Conservation (phyloP, 768 basidiomycete species). For the Russula griseocarnosa region DNA sequence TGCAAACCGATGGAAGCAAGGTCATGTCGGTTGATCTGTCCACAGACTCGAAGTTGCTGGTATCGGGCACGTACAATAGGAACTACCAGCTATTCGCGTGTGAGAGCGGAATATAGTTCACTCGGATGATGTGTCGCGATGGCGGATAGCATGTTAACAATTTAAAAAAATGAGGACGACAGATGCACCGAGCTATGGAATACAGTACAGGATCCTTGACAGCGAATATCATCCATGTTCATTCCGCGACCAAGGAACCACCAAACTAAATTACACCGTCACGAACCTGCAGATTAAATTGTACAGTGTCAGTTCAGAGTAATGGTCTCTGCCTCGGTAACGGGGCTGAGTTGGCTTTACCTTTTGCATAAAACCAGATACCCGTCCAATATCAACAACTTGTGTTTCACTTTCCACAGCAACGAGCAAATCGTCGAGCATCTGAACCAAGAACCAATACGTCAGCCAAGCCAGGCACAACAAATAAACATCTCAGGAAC, state of each 20-base stretch:
- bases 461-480: conserved; percentile 14
- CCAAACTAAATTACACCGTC: conserved; percentile 53
- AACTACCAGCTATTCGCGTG: conserved; percentile 92
- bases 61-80: conserved; percentile 87
- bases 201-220: conserved; percentile 21
- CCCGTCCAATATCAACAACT: conserved; percentile 75
- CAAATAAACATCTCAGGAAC: conserved; percentile 38
- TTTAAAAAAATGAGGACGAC: conserved; percentile 20
- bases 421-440: conserved; percentile 78
- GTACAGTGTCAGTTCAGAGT: not conserved
- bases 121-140: not conserved
- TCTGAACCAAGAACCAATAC: conserved; percentile 40
- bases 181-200: conserved; percentile 25
- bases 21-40: conserved; percentile 97
- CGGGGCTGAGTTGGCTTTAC: conserved; percentile 39
- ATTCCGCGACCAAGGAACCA: not conserved
- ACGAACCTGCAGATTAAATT: conserved; percentile 43
- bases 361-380: conserved; percentile 91
- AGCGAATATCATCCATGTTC: conserved; percentile 11
- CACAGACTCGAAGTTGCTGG: conserved; percentile 76
- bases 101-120: conserved; percentile 33
- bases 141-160: conserved; percentile 22
- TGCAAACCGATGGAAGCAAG: conserved; percentile 95
- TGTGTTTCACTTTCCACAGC: conserved; percentile 87
- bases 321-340: not conserved